Base-by-base conservation (phyloP, 805 yeast species). In the Myxozyma geophila region DNA sequence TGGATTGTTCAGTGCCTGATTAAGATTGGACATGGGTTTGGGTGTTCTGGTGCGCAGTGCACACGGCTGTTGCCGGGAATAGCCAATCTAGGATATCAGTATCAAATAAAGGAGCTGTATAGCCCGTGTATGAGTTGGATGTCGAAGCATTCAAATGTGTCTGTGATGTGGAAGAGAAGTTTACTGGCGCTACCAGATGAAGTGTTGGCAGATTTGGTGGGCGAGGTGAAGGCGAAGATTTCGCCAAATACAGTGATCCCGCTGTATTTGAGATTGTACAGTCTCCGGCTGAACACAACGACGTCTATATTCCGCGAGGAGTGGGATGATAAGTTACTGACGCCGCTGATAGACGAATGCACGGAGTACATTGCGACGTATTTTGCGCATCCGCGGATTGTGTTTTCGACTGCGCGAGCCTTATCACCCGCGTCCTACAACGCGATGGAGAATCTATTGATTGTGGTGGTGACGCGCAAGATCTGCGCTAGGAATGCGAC, bases 21-120 rank as follows among this genome's bases (percentile, higher is more conserved):
- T 17, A 53, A 60, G 35, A 62, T 66, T 23, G 64, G 64, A 8
- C 69, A 66, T 39, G 58, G 60, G 0, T 66, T 63, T 59, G 35
- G 59, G 13, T 66, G 69, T 54, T 47, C 58, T 13, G 69, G 69
- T 13, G 52, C 60, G 23, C 64, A 66, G 21, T 66, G 69, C 43
- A 58, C 60, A 13, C 49, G 62, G 17, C 15, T 66, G 10, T 28
- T 66, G 9, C 64, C 69, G 2, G 59, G 58, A 10, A 56, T 66
- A 15, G 68, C 65, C 9, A 64, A 41, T n/a, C 35, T 66, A 8
- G 69, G 64, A 7, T 41, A 63, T 17, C 69, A 66, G 48, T 54
- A 63, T 46, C 59, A 47, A 21, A 59, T 66, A 33, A 19, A 19
- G 4, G 50, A 52, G 49, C 59, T 66, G 36, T 66, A 66, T 50